Base-by-base conservation (phyloP, 1,284 basidiomycete species). In the Melampsora medusae region DNA sequence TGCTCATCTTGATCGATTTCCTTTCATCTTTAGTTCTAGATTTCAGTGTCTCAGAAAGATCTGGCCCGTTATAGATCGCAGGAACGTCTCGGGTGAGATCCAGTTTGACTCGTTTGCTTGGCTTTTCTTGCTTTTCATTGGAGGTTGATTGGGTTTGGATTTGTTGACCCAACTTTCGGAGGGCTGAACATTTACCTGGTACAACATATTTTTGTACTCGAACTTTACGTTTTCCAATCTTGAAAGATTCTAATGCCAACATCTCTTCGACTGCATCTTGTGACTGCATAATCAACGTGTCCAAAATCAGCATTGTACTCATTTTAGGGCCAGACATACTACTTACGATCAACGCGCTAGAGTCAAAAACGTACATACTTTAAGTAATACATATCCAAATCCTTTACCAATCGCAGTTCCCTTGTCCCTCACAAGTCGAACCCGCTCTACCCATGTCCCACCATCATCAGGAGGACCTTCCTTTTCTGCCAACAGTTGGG, bases 1-100 rank as follows among this genome's bases (percentile, higher is more conserved):
- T 90, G 19, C 86, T 81, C 0, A 89, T 86, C 84, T 97, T 97
- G 80, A 86, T 88, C 60, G 87, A 85, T 85, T 95, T 96, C 77
- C 94, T 88, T 78, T 91, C 90, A 14, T 92, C 90, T 83, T 94
- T 94, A n/a, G 90, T 87, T 49, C 96, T 84, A 66, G 88, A n/a
- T 42, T 28, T n/a, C 5, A 75, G 35, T 59, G 56, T 42, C 14
- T 75, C 35, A 12, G 73, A 75, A 31, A 42, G 53, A 62, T 75
- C 73, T 4, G 65, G 66, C 12, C 73, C 73, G 33, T 67, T 50
- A 53, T 75, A 75, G 3, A 4, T 53, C 22, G 73, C 46, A 6
- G 42, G 31, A 33, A 68, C 67, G 31, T 60, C 59, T 50, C 67
- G 46, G 2, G 42, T 62, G 2, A 68, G 35, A 49, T 75, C 66